Evolutionary conservation across 2,329 filamentous ascomycete genomes (phyloP).

Genomic region (Sphaceloma murrayae): DNA sequence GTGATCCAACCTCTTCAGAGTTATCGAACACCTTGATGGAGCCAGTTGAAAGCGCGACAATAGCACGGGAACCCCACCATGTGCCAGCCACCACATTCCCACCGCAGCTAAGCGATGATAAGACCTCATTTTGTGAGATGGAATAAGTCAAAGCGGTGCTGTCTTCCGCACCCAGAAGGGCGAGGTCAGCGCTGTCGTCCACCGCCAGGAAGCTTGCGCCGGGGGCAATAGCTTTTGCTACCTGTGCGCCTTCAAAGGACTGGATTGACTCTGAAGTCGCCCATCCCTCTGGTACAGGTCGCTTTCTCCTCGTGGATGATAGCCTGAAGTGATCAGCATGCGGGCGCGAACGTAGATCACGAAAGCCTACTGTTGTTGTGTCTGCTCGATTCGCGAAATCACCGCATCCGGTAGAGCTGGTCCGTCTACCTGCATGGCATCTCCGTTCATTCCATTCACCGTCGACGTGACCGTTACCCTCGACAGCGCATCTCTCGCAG

Average conservation of each 20-base stretch:
- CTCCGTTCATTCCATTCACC: conserved; percentile 48
- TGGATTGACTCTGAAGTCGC: conserved; percentile 63
- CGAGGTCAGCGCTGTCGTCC: conserved; percentile 53
- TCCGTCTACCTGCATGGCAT: conserved; percentile 88
- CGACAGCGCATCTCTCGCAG: conserved; percentile 79
- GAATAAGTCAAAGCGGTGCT: conserved; percentile 71
- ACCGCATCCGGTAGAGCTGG: conserved; percentile 65
- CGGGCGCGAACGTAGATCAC: background rate
- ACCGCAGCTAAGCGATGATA: conserved; percentile 55
- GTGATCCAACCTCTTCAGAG: conserved; percentile 57
- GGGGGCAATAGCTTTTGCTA: conserved; percentile 50
- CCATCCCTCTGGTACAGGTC: conserved; percentile 77
- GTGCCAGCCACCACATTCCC: conserved; percentile 57
- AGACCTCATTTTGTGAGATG: conserved; percentile 63
- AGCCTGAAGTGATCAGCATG: conserved; percentile 47
- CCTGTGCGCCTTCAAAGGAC: conserved; percentile 45
- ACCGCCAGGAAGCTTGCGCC: conserved; percentile 50
- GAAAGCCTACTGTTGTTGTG: conserved; percentile 65
- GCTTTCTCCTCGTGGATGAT: conserved; percentile 81
- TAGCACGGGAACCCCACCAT: conserved; percentile 59
- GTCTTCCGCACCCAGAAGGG: conserved; percentile 64
- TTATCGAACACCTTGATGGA: conserved; percentile 69
- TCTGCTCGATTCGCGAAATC: conserved; percentile 63
- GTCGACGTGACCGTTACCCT: conserved; percentile 61
- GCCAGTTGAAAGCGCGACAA: conserved; percentile 67